phyloP scores from a whole-genome alignment of 306 rosid species.

The Neltuma alba region DNA sequence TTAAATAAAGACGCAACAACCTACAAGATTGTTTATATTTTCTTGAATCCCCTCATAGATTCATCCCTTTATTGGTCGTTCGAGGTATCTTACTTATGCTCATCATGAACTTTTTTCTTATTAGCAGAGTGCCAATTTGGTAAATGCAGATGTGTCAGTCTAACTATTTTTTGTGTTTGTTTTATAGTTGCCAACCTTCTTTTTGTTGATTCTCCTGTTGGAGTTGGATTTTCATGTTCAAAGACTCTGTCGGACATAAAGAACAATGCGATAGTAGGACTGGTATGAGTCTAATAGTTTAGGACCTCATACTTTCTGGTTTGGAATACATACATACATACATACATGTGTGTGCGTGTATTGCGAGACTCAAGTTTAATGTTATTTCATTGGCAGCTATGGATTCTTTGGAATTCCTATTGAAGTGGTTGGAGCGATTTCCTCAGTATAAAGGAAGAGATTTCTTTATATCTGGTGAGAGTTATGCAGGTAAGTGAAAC shows the following conservation, averaged over 20 bases:
- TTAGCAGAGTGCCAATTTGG: too few relatives aligned
- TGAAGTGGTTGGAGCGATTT: slow-evolving; percentile 86
- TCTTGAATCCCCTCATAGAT: too few relatives aligned
- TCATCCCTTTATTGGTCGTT: too few relatives aligned
- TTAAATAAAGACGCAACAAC: not conserved
- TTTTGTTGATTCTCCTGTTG: slow-evolving; percentile 78
- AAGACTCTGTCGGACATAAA: slow-evolving; percentile 62
- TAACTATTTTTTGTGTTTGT: slow-evolving; percentile 19
- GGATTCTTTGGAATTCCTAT: too few relatives aligned
- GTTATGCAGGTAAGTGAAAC: slow-evolving; percentile 73
- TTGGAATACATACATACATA: slow-evolving; percentile 25
- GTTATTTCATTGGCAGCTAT: too few relatives aligned
- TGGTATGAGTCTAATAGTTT: slow-evolving; percentile 53
- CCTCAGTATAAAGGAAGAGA: slow-evolving; percentile 71
- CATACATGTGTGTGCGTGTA: too few relatives aligned
- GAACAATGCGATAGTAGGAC: slow-evolving; percentile 70
- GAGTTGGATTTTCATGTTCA: too few relatives aligned
- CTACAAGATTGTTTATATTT: not conserved
- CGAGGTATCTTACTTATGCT: too few relatives aligned
- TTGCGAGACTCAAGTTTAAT: too few relatives aligned
- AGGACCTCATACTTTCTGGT: too few relatives aligned
- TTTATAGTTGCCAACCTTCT: slow-evolving; percentile 81
- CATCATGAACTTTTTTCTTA: too few relatives aligned
- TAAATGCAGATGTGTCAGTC: not conserved
- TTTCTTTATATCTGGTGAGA: slow-evolving; percentile 78